Percentiles rank a stretch among this genome's conserved stretches.
Conservation (phyloP, 495 filamentous ascomycete genomes). For the Podospora comata region DNA sequence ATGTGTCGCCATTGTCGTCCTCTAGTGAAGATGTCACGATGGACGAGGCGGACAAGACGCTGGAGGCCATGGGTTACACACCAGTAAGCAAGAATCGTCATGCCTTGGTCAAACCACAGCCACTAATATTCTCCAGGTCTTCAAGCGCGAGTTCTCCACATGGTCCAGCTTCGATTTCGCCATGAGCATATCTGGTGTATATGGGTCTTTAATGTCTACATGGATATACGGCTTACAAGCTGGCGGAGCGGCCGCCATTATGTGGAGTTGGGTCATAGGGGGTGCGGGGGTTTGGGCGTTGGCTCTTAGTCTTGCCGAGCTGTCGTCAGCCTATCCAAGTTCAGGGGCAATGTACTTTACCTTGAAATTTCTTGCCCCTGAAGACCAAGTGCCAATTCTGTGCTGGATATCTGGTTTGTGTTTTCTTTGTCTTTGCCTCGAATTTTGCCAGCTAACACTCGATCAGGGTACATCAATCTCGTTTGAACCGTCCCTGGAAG, state of each 20-base stretch:
- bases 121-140: conserved; percentile 41
- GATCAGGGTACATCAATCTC: conserved; percentile 62
- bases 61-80: conserved; percentile 35
- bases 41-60: conserved; percentile 33
- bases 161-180: conserved; percentile 63
- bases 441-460: background rate
- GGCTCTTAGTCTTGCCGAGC: conserved; percentile 57
- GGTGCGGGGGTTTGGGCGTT: conserved; percentile 62
- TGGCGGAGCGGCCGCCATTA: conserved; percentile 57
- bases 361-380: conserved; percentile 43
- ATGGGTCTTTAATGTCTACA: conserved; percentile 59
- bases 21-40: conserved; percentile 13
- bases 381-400: conserved; percentile 43
- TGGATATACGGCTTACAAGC: conserved; percentile 59
- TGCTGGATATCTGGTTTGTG: conserved; percentile 44
- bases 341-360: conserved; percentile 56
- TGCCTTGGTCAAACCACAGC: background rate
- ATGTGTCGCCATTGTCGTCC: conserved; percentile 3
- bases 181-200: conserved; percentile 59
- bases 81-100: conserved; percentile 22
- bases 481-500: conserved; percentile 63
- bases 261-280: conserved; percentile 66
- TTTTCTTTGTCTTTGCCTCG: background rate
- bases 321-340: conserved; percentile 58
- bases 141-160: conserved; percentile 62